Evolutionary conservation across 306 rosid species (phyloP).

Genomic region (Medicago truncatula): DNA sequence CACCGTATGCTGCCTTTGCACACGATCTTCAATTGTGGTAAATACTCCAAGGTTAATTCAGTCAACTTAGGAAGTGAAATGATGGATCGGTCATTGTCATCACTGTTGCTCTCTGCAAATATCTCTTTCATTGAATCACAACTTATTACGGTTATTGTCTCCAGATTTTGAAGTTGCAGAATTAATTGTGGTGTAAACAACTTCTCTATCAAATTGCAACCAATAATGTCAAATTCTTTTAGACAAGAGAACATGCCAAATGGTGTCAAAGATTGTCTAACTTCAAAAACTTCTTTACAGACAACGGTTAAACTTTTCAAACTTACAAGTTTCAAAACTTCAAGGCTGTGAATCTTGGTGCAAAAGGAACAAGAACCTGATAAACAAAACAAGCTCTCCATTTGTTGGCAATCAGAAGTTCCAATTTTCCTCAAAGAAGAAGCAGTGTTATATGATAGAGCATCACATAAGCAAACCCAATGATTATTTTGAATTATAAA

Average conservation of each 20-base stretch:
- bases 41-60: accelerated
- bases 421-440: background rate
- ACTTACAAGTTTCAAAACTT: background rate
- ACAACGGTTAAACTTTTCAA: background rate
- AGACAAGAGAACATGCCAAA: conserved; percentile 10
- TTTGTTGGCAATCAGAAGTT: accelerated
- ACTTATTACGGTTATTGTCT: accelerated
- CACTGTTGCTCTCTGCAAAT: background rate
- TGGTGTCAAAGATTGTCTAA: background rate
- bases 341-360: background rate
- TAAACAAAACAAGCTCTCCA: conserved; percentile 27
- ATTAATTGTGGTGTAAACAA: background rate
- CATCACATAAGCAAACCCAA: conserved; percentile 25
- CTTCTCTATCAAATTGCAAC: conserved; percentile 20
- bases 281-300: background rate
- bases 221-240: background rate
- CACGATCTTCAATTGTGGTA: background rate
- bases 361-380: background rate
- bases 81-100: background rate
- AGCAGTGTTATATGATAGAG: background rate
- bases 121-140: conserved; percentile 16
- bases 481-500: accelerated
- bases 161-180: conserved; percentile 12
- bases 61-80: background rate
- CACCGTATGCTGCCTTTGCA: background rate